Conservation (phyloP, 2,329 filamentous ascomycete genomes). For the Cordyceps tenuipes region DNA sequence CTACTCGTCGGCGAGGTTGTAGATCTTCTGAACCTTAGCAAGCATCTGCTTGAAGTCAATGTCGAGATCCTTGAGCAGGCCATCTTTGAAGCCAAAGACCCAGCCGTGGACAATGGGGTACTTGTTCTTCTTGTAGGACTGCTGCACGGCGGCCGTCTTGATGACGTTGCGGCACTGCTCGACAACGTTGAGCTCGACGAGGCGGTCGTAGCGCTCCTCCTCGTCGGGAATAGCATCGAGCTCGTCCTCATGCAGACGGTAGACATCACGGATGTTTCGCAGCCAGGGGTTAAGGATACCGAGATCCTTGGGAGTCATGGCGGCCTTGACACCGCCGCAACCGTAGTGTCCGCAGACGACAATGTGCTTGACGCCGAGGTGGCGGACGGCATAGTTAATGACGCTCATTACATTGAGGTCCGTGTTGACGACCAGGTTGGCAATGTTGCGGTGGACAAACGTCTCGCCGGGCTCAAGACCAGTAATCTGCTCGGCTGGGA, state of each 20-base stretch:
- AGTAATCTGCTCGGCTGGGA: conserved; percentile 83
- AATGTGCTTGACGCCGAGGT: conserved; percentile 75
- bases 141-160: conserved; percentile 72
- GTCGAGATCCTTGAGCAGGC: conserved; percentile 56
- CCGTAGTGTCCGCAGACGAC: conserved; percentile 73
- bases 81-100: conserved; percentile 64
- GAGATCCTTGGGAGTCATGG: conserved; percentile 62
- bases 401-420: conserved; percentile 76
- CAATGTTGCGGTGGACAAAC: conserved; percentile 92
- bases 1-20: conserved; percentile 40
- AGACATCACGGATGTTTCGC: conserved; percentile 66
- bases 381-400: conserved; percentile 77
- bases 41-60: conserved; percentile 52
- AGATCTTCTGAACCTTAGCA: conserved; percentile 54
- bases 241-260: conserved; percentile 62
- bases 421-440: conserved; percentile 72
- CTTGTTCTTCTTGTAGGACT: conserved; percentile 53
- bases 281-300: conserved; percentile 68
- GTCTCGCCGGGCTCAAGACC: conserved; percentile 80
- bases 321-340: conserved; percentile 68
- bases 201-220: conserved; percentile 53
- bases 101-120: conserved; percentile 66
- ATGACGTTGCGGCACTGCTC: conserved; percentile 71
- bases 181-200: conserved; percentile 78
- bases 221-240: conserved; percentile 55